These are phyloP conservation scores for Podaxis sp. DNA, from an alignment of 768 basidiomycete genomes.

Conservation along the genomic window DNA sequence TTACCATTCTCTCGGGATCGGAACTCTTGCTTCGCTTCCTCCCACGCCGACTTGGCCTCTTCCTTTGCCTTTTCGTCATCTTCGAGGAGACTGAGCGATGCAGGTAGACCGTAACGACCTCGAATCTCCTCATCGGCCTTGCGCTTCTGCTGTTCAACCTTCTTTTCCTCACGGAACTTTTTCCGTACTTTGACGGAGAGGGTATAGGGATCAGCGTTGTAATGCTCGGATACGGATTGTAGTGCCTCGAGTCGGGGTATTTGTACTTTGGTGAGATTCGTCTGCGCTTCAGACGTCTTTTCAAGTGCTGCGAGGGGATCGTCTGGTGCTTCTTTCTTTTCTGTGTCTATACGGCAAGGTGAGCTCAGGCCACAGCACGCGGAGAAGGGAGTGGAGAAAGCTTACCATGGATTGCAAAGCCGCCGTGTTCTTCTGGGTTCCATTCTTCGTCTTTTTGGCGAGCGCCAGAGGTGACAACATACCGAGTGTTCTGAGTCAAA, in stretches of 20 bases:
- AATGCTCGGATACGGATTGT: slow-evolving; percentile 71
- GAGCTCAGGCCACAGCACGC: background rate
- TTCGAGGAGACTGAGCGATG: slow-evolving; percentile 60
- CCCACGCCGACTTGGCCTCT: slow-evolving; percentile 67
- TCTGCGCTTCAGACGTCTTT: slow-evolving; percentile 80
- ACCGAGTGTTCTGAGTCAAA: slow-evolving; percentile 78
- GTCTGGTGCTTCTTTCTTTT: slow-evolving; percentile 66
- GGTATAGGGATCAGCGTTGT: slow-evolving; percentile 83
- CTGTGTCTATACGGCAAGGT: slow-evolving; percentile 32
- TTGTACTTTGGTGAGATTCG: slow-evolving; percentile 67
- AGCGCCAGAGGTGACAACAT: slow-evolving; percentile 92
- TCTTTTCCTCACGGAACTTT: slow-evolving; percentile 86
- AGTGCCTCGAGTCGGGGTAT: slow-evolving; percentile 81
- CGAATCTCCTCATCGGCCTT: slow-evolving; percentile 70
- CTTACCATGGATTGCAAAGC: slow-evolving; percentile 83
- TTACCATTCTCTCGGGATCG: slow-evolving; percentile 42
- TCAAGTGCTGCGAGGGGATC: slow-evolving; percentile 90
- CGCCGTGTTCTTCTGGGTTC: slow-evolving; percentile 96
- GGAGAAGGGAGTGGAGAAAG: background rate
- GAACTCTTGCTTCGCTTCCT: slow-evolving; percentile 46
- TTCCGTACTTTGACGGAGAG: slow-evolving; percentile 75
- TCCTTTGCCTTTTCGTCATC: slow-evolving; percentile 59
- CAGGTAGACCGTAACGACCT: slow-evolving; percentile 74
- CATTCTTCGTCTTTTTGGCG: slow-evolving; percentile 94
- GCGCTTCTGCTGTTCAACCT: slow-evolving; percentile 65